Evolutionary conservation across 1,139 yeast genomes (phyloP).

Genomic region (Protomyces inundatus): DNA sequence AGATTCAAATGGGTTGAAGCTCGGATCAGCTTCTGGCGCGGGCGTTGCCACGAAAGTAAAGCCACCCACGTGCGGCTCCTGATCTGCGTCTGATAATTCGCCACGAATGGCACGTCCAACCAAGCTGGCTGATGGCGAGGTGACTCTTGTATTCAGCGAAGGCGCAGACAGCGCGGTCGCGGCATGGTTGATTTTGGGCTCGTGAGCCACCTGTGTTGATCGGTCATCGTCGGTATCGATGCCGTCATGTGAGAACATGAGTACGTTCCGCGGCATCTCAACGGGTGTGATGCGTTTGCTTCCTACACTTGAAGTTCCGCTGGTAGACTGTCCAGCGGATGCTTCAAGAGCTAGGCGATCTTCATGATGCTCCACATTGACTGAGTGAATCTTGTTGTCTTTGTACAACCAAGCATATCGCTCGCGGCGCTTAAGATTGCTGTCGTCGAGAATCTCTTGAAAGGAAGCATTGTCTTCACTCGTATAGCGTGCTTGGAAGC

Average conservation of each 20-base stretch:
- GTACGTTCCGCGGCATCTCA: conserved; percentile 33
- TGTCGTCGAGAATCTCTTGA: conserved; percentile 34
- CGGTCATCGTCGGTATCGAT: conserved; percentile 15
- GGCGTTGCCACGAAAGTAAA: conserved; percentile 30
- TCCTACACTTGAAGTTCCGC: conserved; percentile 29
- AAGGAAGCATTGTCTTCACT: conserved; percentile 40
- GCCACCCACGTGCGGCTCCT: conserved; percentile 30
- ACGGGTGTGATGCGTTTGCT: conserved; percentile 29
- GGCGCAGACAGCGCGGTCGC: conserved; percentile 5
- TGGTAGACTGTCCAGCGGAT: not conserved
- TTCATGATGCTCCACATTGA: conserved; percentile 1
- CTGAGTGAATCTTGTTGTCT: conserved; percentile 29
- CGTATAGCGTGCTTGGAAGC: conserved; percentile 37
- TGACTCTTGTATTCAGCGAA: conserved; percentile 8
- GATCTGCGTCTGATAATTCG: not conserved
- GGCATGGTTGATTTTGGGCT: not conserved
- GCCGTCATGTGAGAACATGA: conserved; percentile 34
- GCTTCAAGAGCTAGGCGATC: not conserved
- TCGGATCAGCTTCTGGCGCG: not conserved
- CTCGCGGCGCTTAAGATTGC: conserved; percentile 32
- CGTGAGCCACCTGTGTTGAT: not conserved
- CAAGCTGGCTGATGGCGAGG: not conserved
- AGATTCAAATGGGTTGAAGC: not conserved
- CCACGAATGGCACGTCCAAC: not conserved
- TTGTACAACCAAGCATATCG: conserved; percentile 36